A percentile compares a stretch with the other conserved stretches of the same genome.
phyloP scores from a whole-genome alignment of 768 basidiomycete species.

The Stropharia rugosoannulata region DNA sequence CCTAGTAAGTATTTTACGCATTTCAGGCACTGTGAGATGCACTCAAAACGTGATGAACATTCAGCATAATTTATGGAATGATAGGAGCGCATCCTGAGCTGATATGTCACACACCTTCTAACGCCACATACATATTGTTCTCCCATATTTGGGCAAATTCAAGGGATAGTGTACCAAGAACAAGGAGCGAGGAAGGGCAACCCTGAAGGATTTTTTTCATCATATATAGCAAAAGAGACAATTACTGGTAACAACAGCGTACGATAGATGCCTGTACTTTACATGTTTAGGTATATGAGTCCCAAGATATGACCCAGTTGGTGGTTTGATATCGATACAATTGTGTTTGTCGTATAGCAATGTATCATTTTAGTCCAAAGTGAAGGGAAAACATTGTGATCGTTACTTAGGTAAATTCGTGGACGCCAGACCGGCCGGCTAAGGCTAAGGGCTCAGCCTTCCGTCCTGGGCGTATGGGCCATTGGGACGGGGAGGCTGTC shows the following conservation, averaged over 20 bases:
- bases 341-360: constrained; percentile 12
- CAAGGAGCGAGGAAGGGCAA: background rate
- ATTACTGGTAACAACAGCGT: constrained; percentile 3
- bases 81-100: background rate
- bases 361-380: constrained; percentile 16
- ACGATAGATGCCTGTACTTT: constrained; percentile 15
- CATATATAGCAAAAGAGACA: background rate
- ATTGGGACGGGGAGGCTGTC: constrained; percentile 25
- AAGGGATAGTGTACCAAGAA: background rate
- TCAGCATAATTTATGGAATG: background rate
- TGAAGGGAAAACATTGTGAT: background rate
- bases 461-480: constrained; percentile 44
- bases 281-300: constrained; percentile 29
- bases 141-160: background rate
- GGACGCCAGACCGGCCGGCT: constrained; percentile 19
- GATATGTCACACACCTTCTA: background rate
- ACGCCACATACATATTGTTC: background rate
- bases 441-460: constrained; percentile 46
- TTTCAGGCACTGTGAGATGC: no score
- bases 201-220: background rate
- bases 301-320: constrained; percentile 18
- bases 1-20: no score
- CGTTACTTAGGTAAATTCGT: background rate
- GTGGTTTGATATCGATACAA: constrained; percentile 27
- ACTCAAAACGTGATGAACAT: no score